Conservation (phyloP, 352 stramenopile species). For the Phytophthora podocarpi region DNA sequence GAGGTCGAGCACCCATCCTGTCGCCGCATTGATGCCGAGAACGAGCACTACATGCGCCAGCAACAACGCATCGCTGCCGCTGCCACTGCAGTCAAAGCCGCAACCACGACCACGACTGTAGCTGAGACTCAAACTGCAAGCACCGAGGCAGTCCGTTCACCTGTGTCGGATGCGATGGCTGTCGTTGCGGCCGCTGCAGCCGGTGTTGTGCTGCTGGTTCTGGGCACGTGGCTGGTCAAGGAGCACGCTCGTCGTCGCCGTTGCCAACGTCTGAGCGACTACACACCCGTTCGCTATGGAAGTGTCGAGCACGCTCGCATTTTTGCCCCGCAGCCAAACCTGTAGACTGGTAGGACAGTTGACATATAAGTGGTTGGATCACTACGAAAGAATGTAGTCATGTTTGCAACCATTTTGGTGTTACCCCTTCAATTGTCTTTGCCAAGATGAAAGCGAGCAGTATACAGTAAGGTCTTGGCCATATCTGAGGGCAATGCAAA, state of each 20-base stretch:
- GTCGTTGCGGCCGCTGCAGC: conserved; percentile 9
- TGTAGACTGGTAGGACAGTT: conserved; percentile 20
- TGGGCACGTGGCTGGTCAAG: conserved; percentile 34
- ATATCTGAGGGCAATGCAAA: no score
- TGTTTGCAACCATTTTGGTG: neutral
- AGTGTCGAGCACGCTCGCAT: conserved; percentile 48
- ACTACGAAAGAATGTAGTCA: conserved; percentile 24
- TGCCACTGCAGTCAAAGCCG: conserved; percentile 6
- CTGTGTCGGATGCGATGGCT: conserved; percentile 15
- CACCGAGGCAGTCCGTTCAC: conserved; percentile 1
- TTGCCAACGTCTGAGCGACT: conserved; percentile 38
- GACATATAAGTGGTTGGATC: conserved; percentile 13
- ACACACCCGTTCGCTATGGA: conserved; percentile 47
- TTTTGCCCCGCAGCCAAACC: conserved; percentile 14
- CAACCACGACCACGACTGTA: conserved; percentile 6
- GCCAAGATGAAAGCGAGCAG: no score
- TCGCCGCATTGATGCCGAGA: conserved; percentile 69
- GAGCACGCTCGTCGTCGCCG: conserved; percentile 35
- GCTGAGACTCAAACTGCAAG: conserved; percentile 8
- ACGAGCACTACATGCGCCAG: conserved; percentile 32
- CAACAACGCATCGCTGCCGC: conserved; percentile 20
- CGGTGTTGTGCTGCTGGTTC: conserved; percentile 25
- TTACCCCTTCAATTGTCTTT: neutral
- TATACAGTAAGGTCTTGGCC: no score
- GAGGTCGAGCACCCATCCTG: conserved; percentile 54